Conservation (phyloP, 768 basidiomycete genomes). For the Sporobolomyces phaffii region DNA sequence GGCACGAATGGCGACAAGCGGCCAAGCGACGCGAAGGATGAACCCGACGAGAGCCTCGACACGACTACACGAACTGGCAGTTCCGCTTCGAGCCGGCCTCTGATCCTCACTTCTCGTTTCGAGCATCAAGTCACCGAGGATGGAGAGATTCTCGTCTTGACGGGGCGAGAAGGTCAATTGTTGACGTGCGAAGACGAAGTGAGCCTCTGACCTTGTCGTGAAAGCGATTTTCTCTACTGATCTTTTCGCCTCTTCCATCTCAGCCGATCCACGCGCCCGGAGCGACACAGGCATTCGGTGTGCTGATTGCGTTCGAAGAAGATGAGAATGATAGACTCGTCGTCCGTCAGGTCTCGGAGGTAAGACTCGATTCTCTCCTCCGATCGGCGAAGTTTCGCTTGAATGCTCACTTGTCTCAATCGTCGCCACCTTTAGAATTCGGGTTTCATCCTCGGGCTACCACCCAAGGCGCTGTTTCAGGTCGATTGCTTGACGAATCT, state of each 20-base stretch:
- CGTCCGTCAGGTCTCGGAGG: slow-evolving; percentile 76
- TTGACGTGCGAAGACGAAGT: slow-evolving; percentile 72
- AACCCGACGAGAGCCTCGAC: not conserved
- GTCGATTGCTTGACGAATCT: slow-evolving; percentile 67
- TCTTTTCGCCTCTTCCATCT: not conserved
- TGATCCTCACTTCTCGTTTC: slow-evolving; percentile 59
- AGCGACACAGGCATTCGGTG: slow-evolving; percentile 75
- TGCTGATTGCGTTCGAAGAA: slow-evolving; percentile 66
- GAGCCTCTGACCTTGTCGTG: slow-evolving; percentile 1
- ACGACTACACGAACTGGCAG: slow-evolving; percentile 1
- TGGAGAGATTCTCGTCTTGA: slow-evolving; percentile 62
- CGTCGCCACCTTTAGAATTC: slow-evolving; percentile 55
- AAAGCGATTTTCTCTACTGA: not conserved
- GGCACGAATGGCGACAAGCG: not conserved
- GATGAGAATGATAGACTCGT: slow-evolving; percentile 55
- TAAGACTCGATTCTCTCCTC: slow-evolving; percentile 43
- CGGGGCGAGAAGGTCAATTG: slow-evolving; percentile 62
- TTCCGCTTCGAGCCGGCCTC: slow-evolving; percentile 1
- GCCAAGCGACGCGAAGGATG: not conserved
- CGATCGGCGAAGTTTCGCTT: not conserved
- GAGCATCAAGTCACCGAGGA: slow-evolving; percentile 60
- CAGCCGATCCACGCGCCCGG: slow-evolving; percentile 77
- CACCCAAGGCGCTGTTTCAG: slow-evolving; percentile 64
- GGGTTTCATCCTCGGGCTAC: slow-evolving; percentile 65
- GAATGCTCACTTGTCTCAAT: not conserved